Percentiles rank a stretch among this genome's conserved stretches.
Conservation (phyloP, 768 basidiomycete genomes). For the Tricholoma bakamatsutake region DNA sequence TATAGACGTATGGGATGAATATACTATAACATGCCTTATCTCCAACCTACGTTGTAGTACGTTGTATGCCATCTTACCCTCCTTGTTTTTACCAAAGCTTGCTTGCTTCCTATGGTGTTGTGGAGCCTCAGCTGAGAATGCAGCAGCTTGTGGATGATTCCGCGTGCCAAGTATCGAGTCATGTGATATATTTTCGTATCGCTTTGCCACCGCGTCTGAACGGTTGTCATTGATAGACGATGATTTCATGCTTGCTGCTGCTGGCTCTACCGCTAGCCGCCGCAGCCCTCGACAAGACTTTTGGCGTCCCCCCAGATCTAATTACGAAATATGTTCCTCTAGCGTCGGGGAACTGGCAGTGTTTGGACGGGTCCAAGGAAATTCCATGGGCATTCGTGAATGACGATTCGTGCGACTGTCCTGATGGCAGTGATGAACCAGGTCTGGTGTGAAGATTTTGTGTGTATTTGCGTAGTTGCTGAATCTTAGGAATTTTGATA, state of each 20-base stretch:
- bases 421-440: conserved; percentile 94
- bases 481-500: conserved; percentile 22
- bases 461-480: conserved; percentile 1
- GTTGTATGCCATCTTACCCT: too few species aligned
- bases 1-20: too few species aligned
- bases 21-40: too few species aligned
- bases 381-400: conserved; percentile 82
- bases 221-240: conserved; percentile 18
- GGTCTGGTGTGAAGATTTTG: conserved; percentile 38
- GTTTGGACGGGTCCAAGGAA: conserved; percentile 73
- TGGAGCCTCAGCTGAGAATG: too few species aligned
- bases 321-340: conserved; percentile 51
- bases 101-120: too few species aligned
- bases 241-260: conserved; percentile 47
- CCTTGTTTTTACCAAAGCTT: too few species aligned
- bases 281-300: conserved; percentile 40
- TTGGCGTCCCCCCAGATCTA: conserved; percentile 53
- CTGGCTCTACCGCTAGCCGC: conserved; percentile 30
- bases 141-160: too few species aligned
- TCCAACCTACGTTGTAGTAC: too few species aligned
- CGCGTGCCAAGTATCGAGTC: too few species aligned
- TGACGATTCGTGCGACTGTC: conserved; percentile 93
- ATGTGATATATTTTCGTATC: too few species aligned
- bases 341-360: conserved; percentile 60
- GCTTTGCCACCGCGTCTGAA: too few species aligned